Percentiles rank a stretch among this genome's conserved stretches.
phyloP scores from a whole-genome alignment of 169 alveolate species.

The Miamiensis avidus region DNA sequence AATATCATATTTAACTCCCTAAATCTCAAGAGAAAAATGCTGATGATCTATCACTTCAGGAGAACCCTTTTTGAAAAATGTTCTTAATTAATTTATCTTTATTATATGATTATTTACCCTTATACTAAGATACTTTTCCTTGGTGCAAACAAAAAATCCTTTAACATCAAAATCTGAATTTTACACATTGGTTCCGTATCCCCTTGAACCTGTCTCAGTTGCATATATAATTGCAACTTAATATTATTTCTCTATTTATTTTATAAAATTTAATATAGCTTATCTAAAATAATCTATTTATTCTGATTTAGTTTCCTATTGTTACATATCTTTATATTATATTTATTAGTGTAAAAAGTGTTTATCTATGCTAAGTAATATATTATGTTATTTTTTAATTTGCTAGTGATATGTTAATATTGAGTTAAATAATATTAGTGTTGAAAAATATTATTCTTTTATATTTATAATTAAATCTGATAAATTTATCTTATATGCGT shows the following conservation, averaged over 20 bases:
- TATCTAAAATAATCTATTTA: neutral
- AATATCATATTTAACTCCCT: neutral
- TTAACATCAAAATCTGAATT: conserved; percentile 19
- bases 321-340: neutral
- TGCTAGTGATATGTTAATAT: too few species aligned
- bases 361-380: too few species aligned
- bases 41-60: neutral
- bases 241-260: neutral
- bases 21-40: neutral
- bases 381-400: too few species aligned
- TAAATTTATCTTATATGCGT: too few species aligned
- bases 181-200: neutral
- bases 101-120: neutral
- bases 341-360: too few species aligned
- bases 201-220: conserved; percentile 9
- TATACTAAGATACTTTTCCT: neutral
- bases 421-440: too few species aligned
- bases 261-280: too few species aligned
- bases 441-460: too few species aligned
- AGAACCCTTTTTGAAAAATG: neutral
- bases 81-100: too few species aligned
- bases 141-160: conserved; percentile 6
- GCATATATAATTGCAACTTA: neutral
- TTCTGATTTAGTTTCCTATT: too few species aligned
- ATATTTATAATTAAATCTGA: too few species aligned